Base-by-base conservation (phyloP, 305 asterid species). In the Stenogyne calaminthoides region DNA sequence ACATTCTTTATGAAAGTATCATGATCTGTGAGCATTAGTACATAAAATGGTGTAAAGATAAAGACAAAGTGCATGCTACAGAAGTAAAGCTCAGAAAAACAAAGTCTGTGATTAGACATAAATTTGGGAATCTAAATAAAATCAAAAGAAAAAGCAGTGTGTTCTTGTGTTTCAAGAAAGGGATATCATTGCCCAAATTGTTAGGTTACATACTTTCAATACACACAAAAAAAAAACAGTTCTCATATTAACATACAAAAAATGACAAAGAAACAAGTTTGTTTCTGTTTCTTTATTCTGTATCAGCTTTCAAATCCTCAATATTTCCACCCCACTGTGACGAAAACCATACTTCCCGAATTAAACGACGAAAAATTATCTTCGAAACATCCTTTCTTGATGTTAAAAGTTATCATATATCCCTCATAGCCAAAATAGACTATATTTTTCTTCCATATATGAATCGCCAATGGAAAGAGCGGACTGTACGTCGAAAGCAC, bases 301-400 rank as follows among this genome's bases (percentile, higher is more conserved):
- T 15, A 49, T 49, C 56, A 49, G 56, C 56, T 22, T 49, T 49
- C 56, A 49, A 49, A 49, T 36, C 39, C n/a, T 36, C 32, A 39
- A 18, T 6, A 27, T 32, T 46, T 36, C 47, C 60, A 71, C 27
- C 71, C 72, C 60, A 74, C 14, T 67, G 18, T 19, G 57, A 55
- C 54, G 5, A 32, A 58, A 51, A 75, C 51, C 60, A 57, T 55
- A 19, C 65, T 40, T 20, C 16, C 27, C 1, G 52, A 51, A 22
- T 29, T 27, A 22, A 72, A 15, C 9, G 18, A 8, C 15, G 32
- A 39, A 16, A 76, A 42, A 12, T 60, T 22, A 44, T 73, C 77
- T 18, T 78, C 81, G 54, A 82, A 82, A 72, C 81, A 76, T 20
- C 81, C 79, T 52, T 19, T 78, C 70, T 18, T 60, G 42, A 64